A percentile compares a stretch with the other conserved stretches of the same genome.
Evolutionary conservation across 805 yeast genomes (phyloP).

Genomic region (Maudiozyma serrabonitensis): DNA sequence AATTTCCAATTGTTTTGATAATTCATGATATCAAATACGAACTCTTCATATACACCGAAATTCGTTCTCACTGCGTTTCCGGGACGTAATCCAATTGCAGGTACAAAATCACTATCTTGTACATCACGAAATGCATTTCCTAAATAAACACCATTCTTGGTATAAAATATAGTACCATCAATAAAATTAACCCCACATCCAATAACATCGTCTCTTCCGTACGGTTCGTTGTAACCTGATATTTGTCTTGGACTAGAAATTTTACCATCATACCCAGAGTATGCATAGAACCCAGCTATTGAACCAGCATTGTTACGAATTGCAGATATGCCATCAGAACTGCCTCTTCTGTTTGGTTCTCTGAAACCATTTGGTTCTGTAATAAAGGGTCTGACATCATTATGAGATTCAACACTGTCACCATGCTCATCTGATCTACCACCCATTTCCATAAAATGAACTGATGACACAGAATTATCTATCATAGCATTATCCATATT

Average conservation of each 20-base stretch:
- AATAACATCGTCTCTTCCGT: conserved; percentile 51
- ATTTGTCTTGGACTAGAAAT: conserved; percentile 17
- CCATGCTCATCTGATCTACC: neutral
- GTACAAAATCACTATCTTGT: conserved; percentile 34
- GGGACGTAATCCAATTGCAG: conserved; percentile 35
- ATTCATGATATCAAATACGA: conserved; percentile 49
- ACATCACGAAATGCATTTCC: conserved; percentile 46
- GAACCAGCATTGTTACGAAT: neutral
- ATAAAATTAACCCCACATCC: conserved; percentile 79
- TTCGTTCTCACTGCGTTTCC: conserved; percentile 30
- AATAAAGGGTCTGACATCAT: neutral
- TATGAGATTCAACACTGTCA: neutral
- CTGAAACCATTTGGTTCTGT: neutral
- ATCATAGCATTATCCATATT: conserved; percentile 2
- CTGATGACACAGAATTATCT: conserved; percentile 2
- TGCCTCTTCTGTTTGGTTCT: neutral
- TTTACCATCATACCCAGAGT: conserved; percentile 25
- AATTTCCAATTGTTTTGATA: conserved; percentile 41
- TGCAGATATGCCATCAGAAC: neutral
- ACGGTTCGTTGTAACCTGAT: conserved; percentile 23
- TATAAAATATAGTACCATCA: conserved; percentile 55
- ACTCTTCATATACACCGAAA: conserved; percentile 41
- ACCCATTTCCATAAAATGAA: conserved; percentile 2
- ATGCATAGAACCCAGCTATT: conserved; percentile 17
- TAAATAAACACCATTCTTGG: conserved; percentile 66